Evolutionary conservation across 805 yeast genomes (phyloP).

Genomic region (Candida nanaspora): DNA sequence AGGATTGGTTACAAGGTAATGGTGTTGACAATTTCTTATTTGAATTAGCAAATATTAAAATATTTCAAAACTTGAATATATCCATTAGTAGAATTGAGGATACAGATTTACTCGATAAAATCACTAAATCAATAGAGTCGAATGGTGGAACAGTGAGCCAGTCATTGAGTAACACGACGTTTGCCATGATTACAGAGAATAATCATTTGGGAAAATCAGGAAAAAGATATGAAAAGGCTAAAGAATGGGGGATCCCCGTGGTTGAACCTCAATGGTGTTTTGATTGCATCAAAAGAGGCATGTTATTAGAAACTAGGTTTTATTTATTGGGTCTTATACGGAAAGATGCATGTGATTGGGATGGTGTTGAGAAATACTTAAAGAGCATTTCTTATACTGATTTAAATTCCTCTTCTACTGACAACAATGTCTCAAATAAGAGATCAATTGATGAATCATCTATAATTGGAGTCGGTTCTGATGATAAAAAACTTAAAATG

Average conservation of each 20-base stretch:
- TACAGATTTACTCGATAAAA: conserved; percentile 12
- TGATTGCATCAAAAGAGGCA: conserved; percentile 39
- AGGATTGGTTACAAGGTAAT: conserved; percentile 51
- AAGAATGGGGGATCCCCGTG: conserved; percentile 46
- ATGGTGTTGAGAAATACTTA: conserved; percentile 10
- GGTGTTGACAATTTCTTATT: background rate
- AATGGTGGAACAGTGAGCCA: conserved; percentile 46
- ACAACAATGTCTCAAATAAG: conserved; percentile 4
- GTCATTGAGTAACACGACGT: conserved; percentile 36
- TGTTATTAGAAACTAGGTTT: conserved; percentile 30
- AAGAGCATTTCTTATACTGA: background rate
- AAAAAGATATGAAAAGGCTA: conserved; percentile 42
- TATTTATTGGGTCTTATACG: conserved; percentile 28
- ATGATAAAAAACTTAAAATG: conserved; percentile 13
- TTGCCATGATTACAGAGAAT: conserved; percentile 42
- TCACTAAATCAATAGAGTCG: conserved; percentile 25
- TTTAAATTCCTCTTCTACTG: no score
- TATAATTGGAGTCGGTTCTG: no score
- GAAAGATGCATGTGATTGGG: conserved; percentile 34
- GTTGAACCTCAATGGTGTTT: conserved; percentile 48
- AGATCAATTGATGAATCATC: no score
- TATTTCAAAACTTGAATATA: conserved; percentile 36
- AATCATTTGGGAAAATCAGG: conserved; percentile 29
- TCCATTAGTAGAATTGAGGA: conserved; percentile 27
- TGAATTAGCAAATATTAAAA: conserved; percentile 16